phyloP scores from a whole-genome alignment of 2,329 filamentous ascomycete species.

The Colletotrichum magnum region DNA sequence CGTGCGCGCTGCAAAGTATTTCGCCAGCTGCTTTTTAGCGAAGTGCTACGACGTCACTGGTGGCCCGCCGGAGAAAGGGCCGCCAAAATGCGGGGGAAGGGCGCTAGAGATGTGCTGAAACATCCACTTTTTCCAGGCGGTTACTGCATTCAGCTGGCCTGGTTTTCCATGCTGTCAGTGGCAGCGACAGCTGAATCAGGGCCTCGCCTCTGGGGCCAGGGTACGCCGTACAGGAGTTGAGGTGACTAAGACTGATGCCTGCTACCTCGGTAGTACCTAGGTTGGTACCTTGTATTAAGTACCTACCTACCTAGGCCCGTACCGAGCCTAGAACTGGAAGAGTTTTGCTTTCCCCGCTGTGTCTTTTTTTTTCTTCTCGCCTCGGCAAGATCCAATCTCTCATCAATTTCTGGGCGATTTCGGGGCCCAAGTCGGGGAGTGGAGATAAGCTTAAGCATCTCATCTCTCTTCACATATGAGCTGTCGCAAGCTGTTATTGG shows the following conservation, averaged over 20 bases:
- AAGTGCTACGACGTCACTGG: slow-evolving; percentile 33
- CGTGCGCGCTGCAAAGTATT: slow-evolving; percentile 34
- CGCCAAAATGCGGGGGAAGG: slow-evolving; percentile 38
- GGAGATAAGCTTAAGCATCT: slow-evolving; percentile 35
- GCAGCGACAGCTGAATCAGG: not conserved
- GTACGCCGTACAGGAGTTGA: not conserved
- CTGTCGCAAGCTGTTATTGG: slow-evolving; percentile 20
- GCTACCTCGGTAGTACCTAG: no score
- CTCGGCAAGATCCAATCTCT: slow-evolving; percentile 23
- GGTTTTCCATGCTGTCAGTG: not conserved
- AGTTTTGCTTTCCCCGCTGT: not conserved
- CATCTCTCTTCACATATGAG: slow-evolving; percentile 30
- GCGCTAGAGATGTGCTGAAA: slow-evolving; percentile 33
- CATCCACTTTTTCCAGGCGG: slow-evolving; percentile 24
- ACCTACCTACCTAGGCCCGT: no score
- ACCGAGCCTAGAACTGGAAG: not conserved
- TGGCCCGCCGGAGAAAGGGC: slow-evolving; percentile 20
- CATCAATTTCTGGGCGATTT: slow-evolving; percentile 23
- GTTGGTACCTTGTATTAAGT: no score
- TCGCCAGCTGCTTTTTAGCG: slow-evolving; percentile 31
- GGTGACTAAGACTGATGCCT: not conserved
- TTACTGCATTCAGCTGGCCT: slow-evolving; percentile 8
- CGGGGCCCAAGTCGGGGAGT: slow-evolving; percentile 25
- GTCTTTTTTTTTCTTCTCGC: not conserved
- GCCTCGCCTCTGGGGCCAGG: no score